These are phyloP conservation scores for Russula ochroleuca DNA, from an alignment of 768 basidiomycete species.

Conservation along the genomic window DNA sequence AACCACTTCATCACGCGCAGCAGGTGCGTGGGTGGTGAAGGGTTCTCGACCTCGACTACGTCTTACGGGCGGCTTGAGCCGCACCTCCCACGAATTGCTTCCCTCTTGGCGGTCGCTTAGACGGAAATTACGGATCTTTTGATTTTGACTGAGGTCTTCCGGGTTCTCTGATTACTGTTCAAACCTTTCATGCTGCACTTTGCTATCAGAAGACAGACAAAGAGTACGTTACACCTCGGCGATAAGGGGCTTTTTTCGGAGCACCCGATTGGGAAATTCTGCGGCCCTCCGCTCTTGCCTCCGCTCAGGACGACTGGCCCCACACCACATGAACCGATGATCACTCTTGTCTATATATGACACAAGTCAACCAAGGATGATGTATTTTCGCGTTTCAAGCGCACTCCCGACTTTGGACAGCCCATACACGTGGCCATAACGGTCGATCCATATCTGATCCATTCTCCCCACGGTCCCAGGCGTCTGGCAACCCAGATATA, in stretches of 20 bases:
- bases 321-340: slow-evolving; percentile 13
- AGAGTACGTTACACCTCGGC: slow-evolving; percentile 5
- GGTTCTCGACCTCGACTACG: slow-evolving; percentile 4
- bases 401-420: neutral
- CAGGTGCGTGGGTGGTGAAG: neutral
- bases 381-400: slow-evolving; percentile 15
- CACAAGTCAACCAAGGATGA: neutral
- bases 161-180: slow-evolving; percentile 2
- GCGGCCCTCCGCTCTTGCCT: neutral
- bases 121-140: slow-evolving; percentile 44
- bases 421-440: neutral
- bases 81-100: slow-evolving; percentile 35
- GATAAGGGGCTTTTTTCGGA: slow-evolving; percentile 6
- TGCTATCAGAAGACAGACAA: slow-evolving; percentile 4
- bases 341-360: neutral
- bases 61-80: slow-evolving; percentile 23
- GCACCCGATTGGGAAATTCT: slow-evolving; percentile 9
- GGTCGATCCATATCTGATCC: neutral
- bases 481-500: neutral
- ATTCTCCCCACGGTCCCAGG: neutral
- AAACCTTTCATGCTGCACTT: neutral
- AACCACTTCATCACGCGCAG: neutral
- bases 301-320: neutral
- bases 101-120: slow-evolving; percentile 45
- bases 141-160: neutral